A percentile compares a stretch with the other conserved stretches of the same genome.
These are phyloP conservation scores for Chaetomium globosum DNA, from an alignment of 2,329 filamentous ascomycete genomes.

Conservation along the genomic window DNA sequence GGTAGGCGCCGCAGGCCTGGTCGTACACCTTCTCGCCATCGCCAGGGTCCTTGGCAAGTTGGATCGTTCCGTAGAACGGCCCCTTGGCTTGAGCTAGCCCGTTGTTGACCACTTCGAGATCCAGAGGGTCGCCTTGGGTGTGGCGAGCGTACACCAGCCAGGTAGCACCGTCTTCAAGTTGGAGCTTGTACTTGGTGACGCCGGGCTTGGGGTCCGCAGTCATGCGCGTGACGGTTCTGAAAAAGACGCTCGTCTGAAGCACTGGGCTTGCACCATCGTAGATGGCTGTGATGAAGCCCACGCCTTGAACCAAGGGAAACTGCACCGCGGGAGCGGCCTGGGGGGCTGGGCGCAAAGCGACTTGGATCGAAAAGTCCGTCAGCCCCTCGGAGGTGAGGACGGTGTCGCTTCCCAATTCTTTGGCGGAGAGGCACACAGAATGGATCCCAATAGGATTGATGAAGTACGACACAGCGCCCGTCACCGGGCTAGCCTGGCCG, in stretches of 20 bases:
- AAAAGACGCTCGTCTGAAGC: slow-evolving; percentile 74
- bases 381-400: slow-evolving; percentile 56
- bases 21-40: slow-evolving; percentile 72
- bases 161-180: slow-evolving; percentile 68
- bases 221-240: slow-evolving; percentile 65
- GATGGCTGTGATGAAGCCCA: slow-evolving; percentile 79
- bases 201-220: slow-evolving; percentile 61
- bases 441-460: slow-evolving; percentile 81
- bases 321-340: slow-evolving; percentile 63
- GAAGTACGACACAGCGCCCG: slow-evolving; percentile 69
- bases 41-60: slow-evolving; percentile 76
- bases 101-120: slow-evolving; percentile 69
- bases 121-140: slow-evolving; percentile 60
- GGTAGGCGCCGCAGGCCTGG: slow-evolving; percentile 72
- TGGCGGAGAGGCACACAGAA: slow-evolving; percentile 76
- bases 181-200: slow-evolving; percentile 74
- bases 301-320: slow-evolving; percentile 85
- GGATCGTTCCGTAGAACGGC: slow-evolving; percentile 76
- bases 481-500: slow-evolving; percentile 59
- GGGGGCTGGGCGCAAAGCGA: slow-evolving; percentile 64
- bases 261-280: slow-evolving; percentile 72
- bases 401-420: slow-evolving; percentile 67
- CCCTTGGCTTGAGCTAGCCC: slow-evolving; percentile 64
- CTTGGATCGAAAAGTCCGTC: slow-evolving; percentile 64
- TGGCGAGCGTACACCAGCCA: slow-evolving; percentile 82